Percentiles rank a stretch among this genome's conserved stretches.
These are phyloP conservation scores for Lepidium campestre DNA, from an alignment of 441 rosid species.

Conservation along the genomic window DNA sequence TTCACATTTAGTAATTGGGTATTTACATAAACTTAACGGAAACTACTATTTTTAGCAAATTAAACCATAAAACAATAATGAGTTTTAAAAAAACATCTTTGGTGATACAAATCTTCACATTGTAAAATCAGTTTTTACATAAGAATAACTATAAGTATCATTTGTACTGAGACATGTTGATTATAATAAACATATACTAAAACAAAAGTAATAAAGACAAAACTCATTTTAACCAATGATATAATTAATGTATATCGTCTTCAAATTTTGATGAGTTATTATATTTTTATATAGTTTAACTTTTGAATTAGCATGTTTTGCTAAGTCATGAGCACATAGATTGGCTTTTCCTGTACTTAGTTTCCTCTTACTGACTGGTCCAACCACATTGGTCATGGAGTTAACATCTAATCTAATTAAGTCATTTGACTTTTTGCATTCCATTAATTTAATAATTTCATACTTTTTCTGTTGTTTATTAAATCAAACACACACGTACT, in stretches of 20 bases:
- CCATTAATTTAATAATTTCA: slow-evolving; percentile 1
- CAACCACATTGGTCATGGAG: slow-evolving; percentile 9
- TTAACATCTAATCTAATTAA: background rate
- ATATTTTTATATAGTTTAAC: background rate
- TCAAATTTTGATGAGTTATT: background rate
- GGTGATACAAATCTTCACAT: too few species aligned
- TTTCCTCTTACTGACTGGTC: slow-evolving; percentile 16
- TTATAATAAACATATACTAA: background rate
- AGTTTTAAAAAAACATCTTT: too few species aligned
- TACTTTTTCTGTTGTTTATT: background rate
- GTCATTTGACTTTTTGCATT: slow-evolving; percentile 24
- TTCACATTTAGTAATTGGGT: slow-evolving; percentile 1
- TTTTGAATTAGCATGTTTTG: background rate
- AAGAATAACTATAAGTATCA: too few species aligned
- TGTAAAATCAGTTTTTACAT: too few species aligned
- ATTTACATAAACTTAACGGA: background rate
- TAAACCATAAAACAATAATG: too few species aligned
- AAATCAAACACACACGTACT: slow-evolving; percentile 8
- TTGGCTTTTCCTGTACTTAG: slow-evolving; percentile 1
- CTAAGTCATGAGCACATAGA: slow-evolving; percentile 8
- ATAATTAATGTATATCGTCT: background rate
- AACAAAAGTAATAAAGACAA: background rate
- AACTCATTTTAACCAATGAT: background rate
- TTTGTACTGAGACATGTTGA: background rate
- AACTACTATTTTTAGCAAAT: too few species aligned